phyloP scores from a whole-genome alignment of 768 basidiomycete species.

The Lanmaoa pseudosensibilis region DNA sequence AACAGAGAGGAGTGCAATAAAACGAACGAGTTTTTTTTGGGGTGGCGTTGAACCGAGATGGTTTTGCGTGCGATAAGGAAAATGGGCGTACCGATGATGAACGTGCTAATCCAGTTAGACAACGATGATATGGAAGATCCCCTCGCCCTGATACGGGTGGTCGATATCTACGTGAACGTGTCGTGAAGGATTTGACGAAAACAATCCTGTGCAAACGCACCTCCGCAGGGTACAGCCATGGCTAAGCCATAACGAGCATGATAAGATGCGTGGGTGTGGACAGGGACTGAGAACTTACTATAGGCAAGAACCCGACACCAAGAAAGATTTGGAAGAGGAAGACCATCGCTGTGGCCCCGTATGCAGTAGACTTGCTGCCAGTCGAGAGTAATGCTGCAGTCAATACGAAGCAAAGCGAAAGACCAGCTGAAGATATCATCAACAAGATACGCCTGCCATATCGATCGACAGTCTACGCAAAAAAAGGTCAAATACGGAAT shows the following conservation, averaged over 20 bases:
- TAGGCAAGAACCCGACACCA: background rate
- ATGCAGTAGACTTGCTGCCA: background rate
- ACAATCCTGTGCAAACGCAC: background rate
- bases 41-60: background rate
- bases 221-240: conserved; percentile 1
- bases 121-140: background rate
- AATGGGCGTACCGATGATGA: background rate
- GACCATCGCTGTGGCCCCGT: background rate
- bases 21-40: background rate
- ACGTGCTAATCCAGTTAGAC: background rate
- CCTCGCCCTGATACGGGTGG: background rate
- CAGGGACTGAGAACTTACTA: background rate
- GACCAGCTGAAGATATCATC: background rate
- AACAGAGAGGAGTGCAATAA: background rate
- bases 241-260: background rate
- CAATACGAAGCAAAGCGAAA: background rate
- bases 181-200: background rate
- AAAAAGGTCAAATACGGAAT: background rate
- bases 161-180: background rate
- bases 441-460: background rate
- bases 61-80: background rate
- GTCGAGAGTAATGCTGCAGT: background rate
- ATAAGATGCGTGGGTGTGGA: background rate
- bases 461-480: background rate
- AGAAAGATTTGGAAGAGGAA: background rate